phyloP scores from a whole-genome alignment of 805 yeast species.

The Yarrowia alimentaria region DNA sequence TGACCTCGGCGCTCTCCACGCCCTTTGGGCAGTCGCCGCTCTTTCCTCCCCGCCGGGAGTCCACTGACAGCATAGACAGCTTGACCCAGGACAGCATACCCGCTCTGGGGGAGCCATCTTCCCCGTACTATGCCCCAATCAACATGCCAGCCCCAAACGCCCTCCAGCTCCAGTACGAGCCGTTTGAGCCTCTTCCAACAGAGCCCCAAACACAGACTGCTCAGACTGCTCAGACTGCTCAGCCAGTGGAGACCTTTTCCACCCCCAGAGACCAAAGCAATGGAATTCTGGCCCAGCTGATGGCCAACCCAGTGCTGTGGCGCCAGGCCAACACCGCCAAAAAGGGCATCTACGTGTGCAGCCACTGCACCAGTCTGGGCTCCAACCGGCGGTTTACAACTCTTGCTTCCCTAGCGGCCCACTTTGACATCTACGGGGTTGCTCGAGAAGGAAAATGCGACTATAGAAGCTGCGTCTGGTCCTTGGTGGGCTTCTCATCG shows the following conservation, averaged over 20 bases:
- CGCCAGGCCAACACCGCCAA: constrained; percentile 4
- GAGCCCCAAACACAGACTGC: background rate
- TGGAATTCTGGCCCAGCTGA: constrained; percentile 1
- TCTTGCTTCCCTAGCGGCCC: constrained; percentile 8
- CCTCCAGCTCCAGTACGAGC: too few relatives aligned
- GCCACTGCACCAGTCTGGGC: constrained; percentile 6
- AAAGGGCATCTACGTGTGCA: constrained; percentile 23
- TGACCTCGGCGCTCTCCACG: too few relatives aligned
- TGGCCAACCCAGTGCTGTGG: constrained; percentile 15
- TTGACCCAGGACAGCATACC: too few relatives aligned
- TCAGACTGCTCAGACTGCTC: too few relatives aligned
- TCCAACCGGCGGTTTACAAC: background rate
- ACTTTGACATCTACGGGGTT: constrained; percentile 2
- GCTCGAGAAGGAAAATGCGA: constrained; percentile 5
- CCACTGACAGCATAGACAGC: too few relatives aligned
- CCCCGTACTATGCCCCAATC: too few relatives aligned
- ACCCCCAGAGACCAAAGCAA: too few relatives aligned
- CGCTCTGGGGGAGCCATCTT: too few relatives aligned
- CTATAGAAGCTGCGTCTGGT: constrained; percentile 4
- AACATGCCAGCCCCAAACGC: too few relatives aligned
- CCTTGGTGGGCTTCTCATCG: constrained; percentile 8
- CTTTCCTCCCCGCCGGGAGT: too few relatives aligned
- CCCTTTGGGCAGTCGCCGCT: too few relatives aligned
- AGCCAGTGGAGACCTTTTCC: too few relatives aligned
- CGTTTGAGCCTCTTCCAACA: background rate